Conservation (phyloP, 2,329 filamentous ascomycete species). For the Xylaria sp. region DNA sequence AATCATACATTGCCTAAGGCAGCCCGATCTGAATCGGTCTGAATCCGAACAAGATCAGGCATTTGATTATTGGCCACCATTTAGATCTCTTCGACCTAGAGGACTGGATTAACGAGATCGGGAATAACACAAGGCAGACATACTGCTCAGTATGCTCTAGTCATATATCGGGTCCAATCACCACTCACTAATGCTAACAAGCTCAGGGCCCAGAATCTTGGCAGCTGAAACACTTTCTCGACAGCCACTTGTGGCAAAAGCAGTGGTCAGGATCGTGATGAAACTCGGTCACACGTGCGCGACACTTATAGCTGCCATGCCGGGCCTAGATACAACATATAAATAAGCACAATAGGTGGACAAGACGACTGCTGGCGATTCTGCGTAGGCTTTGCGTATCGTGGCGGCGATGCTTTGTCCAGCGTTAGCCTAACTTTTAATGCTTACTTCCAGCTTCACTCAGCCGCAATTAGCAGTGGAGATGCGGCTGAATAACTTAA, state of each 20-base stretch:
- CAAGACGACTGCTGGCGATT: too few relatives aligned
- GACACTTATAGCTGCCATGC: background rate
- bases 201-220: constrained; percentile 20
- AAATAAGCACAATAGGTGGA: background rate
- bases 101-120: background rate
- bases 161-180: too few relatives aligned
- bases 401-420: background rate
- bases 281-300: background rate
- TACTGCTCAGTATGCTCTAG: too few relatives aligned
- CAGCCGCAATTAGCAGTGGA: constrained; percentile 20
- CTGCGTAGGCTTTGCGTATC: background rate
- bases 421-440: background rate
- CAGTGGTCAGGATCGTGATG: background rate
- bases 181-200: background rate
- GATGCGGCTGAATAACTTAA: constrained; percentile 23
- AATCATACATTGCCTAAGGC: too few relatives aligned
- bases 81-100: background rate
- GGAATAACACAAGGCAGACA: background rate
- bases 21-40: background rate
- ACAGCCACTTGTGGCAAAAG: constrained; percentile 6
- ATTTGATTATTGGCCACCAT: background rate
- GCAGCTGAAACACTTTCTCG: constrained; percentile 26
- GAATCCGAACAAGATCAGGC: background rate
- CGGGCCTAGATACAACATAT: background rate
- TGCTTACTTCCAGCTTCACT: constrained; percentile 5